These are phyloP conservation scores for Betula pendula DNA, from an alignment of 306 rosid genomes.

Conservation along the genomic window DNA sequence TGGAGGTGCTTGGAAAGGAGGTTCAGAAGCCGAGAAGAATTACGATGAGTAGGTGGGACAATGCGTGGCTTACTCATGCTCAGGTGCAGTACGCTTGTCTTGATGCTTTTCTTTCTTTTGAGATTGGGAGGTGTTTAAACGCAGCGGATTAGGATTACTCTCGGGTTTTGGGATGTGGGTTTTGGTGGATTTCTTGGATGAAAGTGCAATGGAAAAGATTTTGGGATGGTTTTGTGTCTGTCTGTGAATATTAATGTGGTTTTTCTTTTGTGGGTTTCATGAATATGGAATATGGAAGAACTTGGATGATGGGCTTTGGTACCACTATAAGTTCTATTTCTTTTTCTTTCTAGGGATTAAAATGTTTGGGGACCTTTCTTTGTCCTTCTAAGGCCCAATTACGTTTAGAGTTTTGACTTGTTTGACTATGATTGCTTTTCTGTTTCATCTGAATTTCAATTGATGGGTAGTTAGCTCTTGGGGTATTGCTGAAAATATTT, in stretches of 20 bases:
- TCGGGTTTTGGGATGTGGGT: background rate
- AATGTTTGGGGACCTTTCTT: background rate
- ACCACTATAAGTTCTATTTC: too few species aligned
- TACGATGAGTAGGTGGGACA: constrained; percentile 55
- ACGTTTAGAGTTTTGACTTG: background rate
- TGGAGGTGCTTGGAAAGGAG: constrained; percentile 33
- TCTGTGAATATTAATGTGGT: background rate
- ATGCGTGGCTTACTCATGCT: constrained; percentile 32
- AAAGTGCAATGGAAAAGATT: background rate
- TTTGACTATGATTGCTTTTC: background rate
- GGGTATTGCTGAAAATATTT: too few species aligned
- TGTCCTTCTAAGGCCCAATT: background rate
- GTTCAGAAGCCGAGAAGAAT: constrained; percentile 41
- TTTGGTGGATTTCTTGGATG: background rate
- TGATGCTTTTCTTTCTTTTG: constrained; percentile 51
- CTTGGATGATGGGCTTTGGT: background rate
- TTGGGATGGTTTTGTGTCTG: background rate
- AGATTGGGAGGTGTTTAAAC: constrained; percentile 35
- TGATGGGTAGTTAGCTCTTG: too few species aligned
- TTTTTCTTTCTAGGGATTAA: background rate
- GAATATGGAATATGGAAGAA: background rate
- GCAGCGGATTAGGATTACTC: background rate
- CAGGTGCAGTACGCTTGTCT: constrained; percentile 55
- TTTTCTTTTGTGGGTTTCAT: background rate
- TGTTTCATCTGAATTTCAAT: too few species aligned